phyloP scores from a whole-genome alignment of 1,284 basidiomycete genomes.

The Microbotryomycetes sp. region DNA sequence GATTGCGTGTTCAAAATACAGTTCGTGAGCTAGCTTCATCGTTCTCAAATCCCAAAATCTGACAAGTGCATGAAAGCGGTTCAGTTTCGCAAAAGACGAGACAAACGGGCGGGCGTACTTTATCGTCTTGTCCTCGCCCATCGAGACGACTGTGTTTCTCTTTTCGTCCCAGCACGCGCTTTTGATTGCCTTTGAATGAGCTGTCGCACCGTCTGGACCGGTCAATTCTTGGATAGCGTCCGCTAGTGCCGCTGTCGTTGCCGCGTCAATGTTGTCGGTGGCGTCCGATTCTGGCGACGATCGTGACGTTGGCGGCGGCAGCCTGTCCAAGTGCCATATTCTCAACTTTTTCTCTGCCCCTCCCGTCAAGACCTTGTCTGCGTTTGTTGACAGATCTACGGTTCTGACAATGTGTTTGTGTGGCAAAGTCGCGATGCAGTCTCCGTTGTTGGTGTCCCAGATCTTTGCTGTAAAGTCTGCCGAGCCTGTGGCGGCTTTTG shows the following conservation, averaged over 20 bases:
- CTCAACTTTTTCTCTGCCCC: slow-evolving; percentile 97
- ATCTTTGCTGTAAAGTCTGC: slow-evolving; percentile 99
- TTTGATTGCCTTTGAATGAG: slow-evolving; percentile 81
- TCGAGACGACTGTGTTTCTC: slow-evolving; percentile 69
- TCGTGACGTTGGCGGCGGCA: too few species aligned
- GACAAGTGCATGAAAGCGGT: neutral
- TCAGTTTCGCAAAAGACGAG: neutral
- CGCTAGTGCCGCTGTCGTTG: neutral
- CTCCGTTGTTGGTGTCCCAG: slow-evolving; percentile 92
- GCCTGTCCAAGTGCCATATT: slow-evolving; percentile 79
- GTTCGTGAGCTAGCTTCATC: slow-evolving; percentile 58
- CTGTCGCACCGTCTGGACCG: slow-evolving; percentile 7
- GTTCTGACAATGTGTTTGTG: slow-evolving; percentile 98
- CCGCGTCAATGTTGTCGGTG: slow-evolving; percentile 33
- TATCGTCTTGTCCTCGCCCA: slow-evolving; percentile 83
- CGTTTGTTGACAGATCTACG: slow-evolving; percentile 68
- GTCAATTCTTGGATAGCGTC: neutral
- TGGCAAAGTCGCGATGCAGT: slow-evolving; percentile 79
- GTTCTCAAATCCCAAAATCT: slow-evolving; percentile 97
- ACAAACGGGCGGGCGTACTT: slow-evolving; percentile 52
- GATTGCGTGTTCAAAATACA: slow-evolving; percentile 71
- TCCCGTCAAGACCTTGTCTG: slow-evolving; percentile 71
- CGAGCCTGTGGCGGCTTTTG: slow-evolving; percentile 82
- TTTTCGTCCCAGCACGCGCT: slow-evolving; percentile 88
- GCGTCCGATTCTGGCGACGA: slow-evolving; percentile 56